Conservation (phyloP, 371 early-diverging fungal genomes). For the Quaeritorhiza haematococci region DNA sequence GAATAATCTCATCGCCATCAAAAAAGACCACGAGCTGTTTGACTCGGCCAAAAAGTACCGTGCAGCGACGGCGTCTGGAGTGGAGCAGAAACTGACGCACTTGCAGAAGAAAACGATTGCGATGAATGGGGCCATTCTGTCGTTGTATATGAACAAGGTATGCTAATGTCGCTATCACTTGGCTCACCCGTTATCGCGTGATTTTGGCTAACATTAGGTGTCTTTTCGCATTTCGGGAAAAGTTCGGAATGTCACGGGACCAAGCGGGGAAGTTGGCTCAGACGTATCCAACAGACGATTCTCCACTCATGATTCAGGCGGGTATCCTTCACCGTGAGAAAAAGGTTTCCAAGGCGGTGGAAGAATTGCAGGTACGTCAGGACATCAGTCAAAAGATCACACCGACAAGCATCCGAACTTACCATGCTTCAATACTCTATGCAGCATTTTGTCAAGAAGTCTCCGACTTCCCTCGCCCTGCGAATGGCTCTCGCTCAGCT, state of each 20-base stretch:
- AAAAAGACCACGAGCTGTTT: conserved; percentile 50
- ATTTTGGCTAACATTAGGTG: background rate
- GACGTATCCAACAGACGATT: conserved; percentile 59
- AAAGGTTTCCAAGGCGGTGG: conserved; percentile 51
- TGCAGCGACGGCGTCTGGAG: conserved; percentile 47
- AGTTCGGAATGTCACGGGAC: conserved; percentile 41
- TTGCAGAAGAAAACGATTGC: conserved; percentile 62
- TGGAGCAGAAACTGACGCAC: conserved; percentile 55
- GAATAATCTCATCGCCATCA: conserved; percentile 61
- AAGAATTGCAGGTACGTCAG: conserved; percentile 51
- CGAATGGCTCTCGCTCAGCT: conserved; percentile 63
- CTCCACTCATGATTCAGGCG: conserved; percentile 55
- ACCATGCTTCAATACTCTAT: background rate
- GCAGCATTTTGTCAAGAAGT: conserved; percentile 8
- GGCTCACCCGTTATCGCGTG: no score
- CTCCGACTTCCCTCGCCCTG: conserved; percentile 44
- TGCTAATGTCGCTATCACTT: background rate
- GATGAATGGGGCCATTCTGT: conserved; percentile 63
- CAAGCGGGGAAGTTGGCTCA: no score
- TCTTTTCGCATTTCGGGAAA: background rate
- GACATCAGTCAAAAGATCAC: conserved; percentile 28
- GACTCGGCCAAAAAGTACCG: conserved; percentile 58
- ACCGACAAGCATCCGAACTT: background rate
- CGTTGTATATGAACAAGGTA: conserved; percentile 61
- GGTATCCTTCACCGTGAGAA: conserved; percentile 48